Percentiles rank a stretch among this genome's conserved stretches.
Evolutionary conservation across 1,284 basidiomycete species (phyloP).

Genomic region (Boletus subluridellus): DNA sequence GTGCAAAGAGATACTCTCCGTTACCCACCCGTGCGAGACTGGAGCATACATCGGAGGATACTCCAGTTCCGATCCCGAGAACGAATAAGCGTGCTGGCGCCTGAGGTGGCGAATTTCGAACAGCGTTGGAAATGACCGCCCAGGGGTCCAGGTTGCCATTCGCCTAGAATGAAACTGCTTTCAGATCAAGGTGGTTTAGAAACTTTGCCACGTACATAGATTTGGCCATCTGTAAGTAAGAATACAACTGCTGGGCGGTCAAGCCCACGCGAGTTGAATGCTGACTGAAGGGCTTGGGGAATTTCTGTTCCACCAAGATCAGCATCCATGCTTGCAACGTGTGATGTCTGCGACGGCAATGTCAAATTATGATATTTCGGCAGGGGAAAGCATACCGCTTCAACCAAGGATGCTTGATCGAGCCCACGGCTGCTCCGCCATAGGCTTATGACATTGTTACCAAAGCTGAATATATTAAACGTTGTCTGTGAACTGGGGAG

Average conservation of each 20-base stretch:
- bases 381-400: conserved; percentile 39
- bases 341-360: conserved; percentile 24
- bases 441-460: conserved; percentile 28
- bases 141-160: conserved; percentile 20
- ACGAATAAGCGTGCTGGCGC: conserved; percentile 48
- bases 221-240: conserved; percentile 52
- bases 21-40: conserved; percentile 49
- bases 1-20: conserved; percentile 47
- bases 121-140: conserved; percentile 30
- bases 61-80: conserved; percentile 51
- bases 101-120: conserved; percentile 20
- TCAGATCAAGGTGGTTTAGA: not conserved
- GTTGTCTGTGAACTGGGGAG: conserved; percentile 33
- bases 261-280: conserved; percentile 20
- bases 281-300: conserved; percentile 34
- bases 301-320: conserved; percentile 51
- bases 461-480: conserved; percentile 55
- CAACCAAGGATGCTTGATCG: conserved; percentile 29
- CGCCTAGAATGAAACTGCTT: conserved; percentile 20
- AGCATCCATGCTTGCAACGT: conserved; percentile 40
- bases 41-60: conserved; percentile 51
- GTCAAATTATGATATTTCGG: not conserved
- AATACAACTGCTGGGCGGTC: conserved; percentile 47
- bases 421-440: conserved; percentile 40
- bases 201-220: conserved; percentile 21